Evolutionary conservation across 73 alveolate genomes (phyloP).

Genomic region (Durusdinium trenchii): DNA sequence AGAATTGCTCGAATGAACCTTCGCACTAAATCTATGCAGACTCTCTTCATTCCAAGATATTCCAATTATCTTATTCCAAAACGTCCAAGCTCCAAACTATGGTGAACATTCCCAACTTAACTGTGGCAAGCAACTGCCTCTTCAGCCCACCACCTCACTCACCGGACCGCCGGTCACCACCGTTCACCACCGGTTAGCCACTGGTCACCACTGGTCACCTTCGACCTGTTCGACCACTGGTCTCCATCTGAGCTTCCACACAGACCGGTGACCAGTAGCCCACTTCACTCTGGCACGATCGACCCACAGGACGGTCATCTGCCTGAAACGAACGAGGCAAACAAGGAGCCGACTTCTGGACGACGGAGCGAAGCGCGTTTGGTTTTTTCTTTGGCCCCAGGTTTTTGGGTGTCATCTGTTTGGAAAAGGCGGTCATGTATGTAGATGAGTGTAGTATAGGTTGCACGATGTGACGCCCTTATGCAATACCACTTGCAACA

Average conservation of each 20-base stretch:
- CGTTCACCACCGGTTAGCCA: too few species aligned
- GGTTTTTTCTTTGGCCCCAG: too few species aligned
- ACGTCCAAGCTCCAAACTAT: not conserved
- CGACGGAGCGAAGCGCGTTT: too few species aligned
- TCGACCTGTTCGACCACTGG: not conserved
- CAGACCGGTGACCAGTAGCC: conserved; percentile 68
- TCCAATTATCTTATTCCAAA: not conserved
- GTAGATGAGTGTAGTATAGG: too few species aligned
- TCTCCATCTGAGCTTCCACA: not conserved
- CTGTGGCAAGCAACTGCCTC: not conserved
- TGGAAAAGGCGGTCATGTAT: too few species aligned
- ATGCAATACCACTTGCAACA: too few species aligned
- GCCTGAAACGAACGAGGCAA: too few species aligned
- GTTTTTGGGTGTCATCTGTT: too few species aligned
- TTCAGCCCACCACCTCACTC: not conserved
- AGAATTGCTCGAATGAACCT: not conserved
- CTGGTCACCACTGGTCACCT: too few species aligned
- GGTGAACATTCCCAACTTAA: not conserved
- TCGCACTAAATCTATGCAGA: not conserved
- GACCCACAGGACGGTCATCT: conserved; percentile 41
- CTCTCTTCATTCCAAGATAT: not conserved
- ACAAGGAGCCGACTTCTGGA: too few species aligned
- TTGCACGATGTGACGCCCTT: too few species aligned
- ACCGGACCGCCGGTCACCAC: too few species aligned
- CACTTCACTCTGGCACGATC: conserved; percentile 35